Evolutionary conservation across 1,284 basidiomycete species (phyloP).

Genomic region (Puccinia triticina): DNA sequence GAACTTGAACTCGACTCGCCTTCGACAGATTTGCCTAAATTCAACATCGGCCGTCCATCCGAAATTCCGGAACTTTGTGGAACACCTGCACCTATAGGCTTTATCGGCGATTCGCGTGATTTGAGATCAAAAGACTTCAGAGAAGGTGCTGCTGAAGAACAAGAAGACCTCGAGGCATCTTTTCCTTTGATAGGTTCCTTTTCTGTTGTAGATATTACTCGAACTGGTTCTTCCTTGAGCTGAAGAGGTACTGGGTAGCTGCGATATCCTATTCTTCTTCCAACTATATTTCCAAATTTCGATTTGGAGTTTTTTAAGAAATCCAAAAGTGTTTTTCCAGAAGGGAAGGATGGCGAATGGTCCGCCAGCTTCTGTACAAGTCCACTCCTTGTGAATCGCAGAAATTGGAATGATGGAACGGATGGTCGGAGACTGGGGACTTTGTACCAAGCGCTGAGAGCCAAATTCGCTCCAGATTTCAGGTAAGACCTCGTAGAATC

Average conservation of each 20-base stretch:
- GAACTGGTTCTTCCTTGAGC: background rate
- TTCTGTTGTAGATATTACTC: background rate
- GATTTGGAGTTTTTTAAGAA: background rate
- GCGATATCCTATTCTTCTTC: background rate
- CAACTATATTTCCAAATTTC: background rate
- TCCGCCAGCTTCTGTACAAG: background rate
- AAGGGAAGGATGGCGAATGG: background rate
- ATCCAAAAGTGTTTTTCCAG: background rate
- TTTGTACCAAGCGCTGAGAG: background rate
- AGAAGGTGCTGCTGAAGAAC: background rate
- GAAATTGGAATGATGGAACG: background rate
- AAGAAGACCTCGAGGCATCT: background rate
- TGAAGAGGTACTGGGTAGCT: background rate
- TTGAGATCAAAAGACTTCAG: background rate
- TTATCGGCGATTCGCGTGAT: background rate
- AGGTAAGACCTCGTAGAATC: conserved; percentile 6
- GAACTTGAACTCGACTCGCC: background rate
- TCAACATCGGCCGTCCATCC: background rate
- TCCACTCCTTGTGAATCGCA: background rate
- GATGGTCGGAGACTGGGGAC: background rate
- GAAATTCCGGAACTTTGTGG: background rate
- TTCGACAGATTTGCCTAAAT: no score
- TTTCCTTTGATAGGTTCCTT: background rate
- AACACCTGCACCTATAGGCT: background rate
- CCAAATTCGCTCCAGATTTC: background rate